Evolutionary conservation across 495 filamentous ascomycete genomes (phyloP), one percentile per base, ranked within the genome.

Genomic region (Xylaria nigripes): DNA sequence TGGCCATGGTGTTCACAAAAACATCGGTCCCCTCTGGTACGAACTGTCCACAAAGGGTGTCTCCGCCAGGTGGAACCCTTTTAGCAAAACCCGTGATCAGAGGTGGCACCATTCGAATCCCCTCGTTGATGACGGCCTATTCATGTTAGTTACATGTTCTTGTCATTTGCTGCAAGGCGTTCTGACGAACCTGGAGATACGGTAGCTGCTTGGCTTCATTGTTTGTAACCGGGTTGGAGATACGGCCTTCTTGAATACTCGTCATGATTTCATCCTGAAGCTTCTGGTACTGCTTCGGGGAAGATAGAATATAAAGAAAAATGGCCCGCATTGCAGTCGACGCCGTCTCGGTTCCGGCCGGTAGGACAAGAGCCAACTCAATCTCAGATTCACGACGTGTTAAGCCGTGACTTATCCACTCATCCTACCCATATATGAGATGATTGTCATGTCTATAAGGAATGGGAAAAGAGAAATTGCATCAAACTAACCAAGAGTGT

Each of bases 341-440:
- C 0, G 80, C 79, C 9, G 82, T 84, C 56, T 86, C 83, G 15
- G 78, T 74, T 15, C 81, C 82, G 0, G 83, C 82, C 6, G 83
- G 71, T 19, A 77, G 63, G 16, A 71, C 51, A 15, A 63, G 19
- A 9, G 48, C 51, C 19, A 60, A 27, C 34, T 78, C 52, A 70
- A 62, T 21, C 48, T 70, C 63, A 57, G 59, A 65, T 53, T 72
- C 55, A 44, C 51, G 56, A 22, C 61, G 61, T 1, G 51, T 59
- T 25, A 73, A 34, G 0, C 68, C 69, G 24, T 68, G 56, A 2
- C 60, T 63, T 7, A 70, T 60, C 59, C 68, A 74, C 25, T 60
- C 57, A 42, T 64, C 64, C 66, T 71, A 16, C 15, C n/a, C 1
- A 13, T 7, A 23, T 46, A 6, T 51, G n/a, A 47, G 43, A 25